Evolutionary conservation across 2,329 filamentous ascomycete genomes (phyloP).

Genomic region (Phyllosticta paracitricarpa): DNA sequence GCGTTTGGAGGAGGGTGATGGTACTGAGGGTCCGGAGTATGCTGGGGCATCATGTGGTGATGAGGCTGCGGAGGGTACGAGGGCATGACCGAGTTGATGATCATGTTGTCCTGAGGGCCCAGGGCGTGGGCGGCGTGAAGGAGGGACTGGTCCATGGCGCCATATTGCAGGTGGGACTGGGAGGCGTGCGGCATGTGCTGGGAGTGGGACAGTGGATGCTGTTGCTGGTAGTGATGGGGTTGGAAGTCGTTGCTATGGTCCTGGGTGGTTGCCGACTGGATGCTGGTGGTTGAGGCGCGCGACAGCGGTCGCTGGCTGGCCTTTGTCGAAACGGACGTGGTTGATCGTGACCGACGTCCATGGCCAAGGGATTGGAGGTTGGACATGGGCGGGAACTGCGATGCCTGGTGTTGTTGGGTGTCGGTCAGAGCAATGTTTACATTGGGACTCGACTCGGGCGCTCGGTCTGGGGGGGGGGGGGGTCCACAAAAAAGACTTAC

Average conservation of each 20-base stretch:
- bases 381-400: slow-evolving; percentile 8
- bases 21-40: slow-evolving; percentile 4
- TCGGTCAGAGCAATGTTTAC: slow-evolving; percentile 20
- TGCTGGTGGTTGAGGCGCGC: slow-evolving; percentile 39
- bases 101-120: slow-evolving; percentile 1
- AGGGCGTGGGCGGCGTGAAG: slow-evolving; percentile 25
- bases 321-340: slow-evolving; percentile 34
- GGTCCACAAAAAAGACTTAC: slow-evolving; percentile 10
- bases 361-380: slow-evolving; percentile 23
- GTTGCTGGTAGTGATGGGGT: slow-evolving; percentile 16
- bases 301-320: slow-evolving; percentile 36
- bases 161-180: slow-evolving; percentile 14
- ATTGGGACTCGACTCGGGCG: slow-evolving; percentile 6
- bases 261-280: slow-evolving; percentile 26
- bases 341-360: slow-evolving; percentile 35
- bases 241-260: slow-evolving; percentile 18
- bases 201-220: slow-evolving; percentile 13
- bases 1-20: slow-evolving; percentile 2
- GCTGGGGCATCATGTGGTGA: slow-evolving; percentile 6
- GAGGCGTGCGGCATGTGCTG: slow-evolving; percentile 14
- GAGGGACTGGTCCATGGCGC: slow-evolving; percentile 22
- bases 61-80: slow-evolving; percentile 1
- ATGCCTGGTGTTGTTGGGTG: slow-evolving; percentile 13
- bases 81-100: background rate
- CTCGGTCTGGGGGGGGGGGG: background rate